Conservation (phyloP, 2,329 filamentous ascomycete genomes). For the Tolypocladium inflatum region DNA sequence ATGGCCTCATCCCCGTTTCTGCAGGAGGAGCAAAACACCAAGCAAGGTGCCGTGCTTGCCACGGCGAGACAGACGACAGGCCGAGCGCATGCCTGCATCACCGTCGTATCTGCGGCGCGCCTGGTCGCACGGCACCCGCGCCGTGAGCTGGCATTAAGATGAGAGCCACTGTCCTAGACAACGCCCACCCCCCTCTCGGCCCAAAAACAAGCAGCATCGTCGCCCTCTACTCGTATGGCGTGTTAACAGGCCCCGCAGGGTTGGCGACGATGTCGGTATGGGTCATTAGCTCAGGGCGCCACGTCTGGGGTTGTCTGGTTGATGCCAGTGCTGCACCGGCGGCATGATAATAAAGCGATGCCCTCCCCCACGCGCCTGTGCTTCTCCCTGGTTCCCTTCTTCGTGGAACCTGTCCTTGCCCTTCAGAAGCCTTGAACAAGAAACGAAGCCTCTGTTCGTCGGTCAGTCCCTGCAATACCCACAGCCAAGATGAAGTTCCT, state of each 20-base stretch:
- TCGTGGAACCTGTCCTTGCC: neutral
- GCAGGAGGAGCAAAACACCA: neutral
- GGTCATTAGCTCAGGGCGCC: neutral
- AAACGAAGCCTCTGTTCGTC: neutral
- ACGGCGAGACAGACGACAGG: neutral
- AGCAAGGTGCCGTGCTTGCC: neutral
- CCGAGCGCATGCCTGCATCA: neutral
- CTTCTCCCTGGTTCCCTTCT: neutral
- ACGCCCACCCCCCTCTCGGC: neutral
- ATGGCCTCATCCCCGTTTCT: neutral
- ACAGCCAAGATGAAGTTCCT: conserved; percentile 36
- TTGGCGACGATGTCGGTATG: neutral
- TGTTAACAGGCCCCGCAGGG: neutral
- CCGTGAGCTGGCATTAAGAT: neutral
- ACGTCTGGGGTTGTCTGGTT: neutral
- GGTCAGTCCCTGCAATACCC: neutral
- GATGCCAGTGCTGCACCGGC: neutral
- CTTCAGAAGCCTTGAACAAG: neutral
- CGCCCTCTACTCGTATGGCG: neutral
- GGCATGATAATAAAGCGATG: neutral
- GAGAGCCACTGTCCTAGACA: neutral
- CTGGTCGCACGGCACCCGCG: neutral
- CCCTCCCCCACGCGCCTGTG: neutral
- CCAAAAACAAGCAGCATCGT: neutral
- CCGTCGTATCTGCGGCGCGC: neutral